Percentiles rank a stretch among this genome's conserved stretches.
These are phyloP conservation scores for Lasiosphaeria miniovina DNA, from an alignment of 495 filamentous ascomycete species.

Conservation along the genomic window DNA sequence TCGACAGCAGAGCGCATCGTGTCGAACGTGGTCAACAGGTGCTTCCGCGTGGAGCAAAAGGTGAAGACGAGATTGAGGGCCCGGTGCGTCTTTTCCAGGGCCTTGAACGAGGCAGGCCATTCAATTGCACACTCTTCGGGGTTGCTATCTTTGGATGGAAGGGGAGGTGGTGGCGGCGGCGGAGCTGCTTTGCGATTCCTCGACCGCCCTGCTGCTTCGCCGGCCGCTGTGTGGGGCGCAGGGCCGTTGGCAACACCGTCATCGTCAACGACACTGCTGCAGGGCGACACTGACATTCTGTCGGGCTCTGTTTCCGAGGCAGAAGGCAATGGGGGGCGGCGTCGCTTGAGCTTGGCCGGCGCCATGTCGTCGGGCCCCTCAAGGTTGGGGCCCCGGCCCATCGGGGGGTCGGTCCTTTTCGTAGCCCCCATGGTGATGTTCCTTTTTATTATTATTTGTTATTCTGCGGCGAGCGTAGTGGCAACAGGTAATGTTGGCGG, in stretches of 20 bases:
- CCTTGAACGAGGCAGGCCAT: slow-evolving; percentile 74
- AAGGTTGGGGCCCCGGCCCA: not conserved
- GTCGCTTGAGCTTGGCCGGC: slow-evolving; percentile 16
- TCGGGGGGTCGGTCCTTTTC: not conserved
- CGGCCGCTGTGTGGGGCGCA: not conserved
- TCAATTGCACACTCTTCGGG: slow-evolving; percentile 26
- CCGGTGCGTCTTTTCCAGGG: slow-evolving; percentile 71
- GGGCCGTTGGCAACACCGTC: not conserved
- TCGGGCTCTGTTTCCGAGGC: not conserved
- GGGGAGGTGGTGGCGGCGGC: not conserved
- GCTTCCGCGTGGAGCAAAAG: slow-evolving; percentile 89
- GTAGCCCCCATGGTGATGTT: not conserved
- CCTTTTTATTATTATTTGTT: too few relatives aligned
- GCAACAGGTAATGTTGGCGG: too few relatives aligned
- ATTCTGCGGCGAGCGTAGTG: too few relatives aligned
- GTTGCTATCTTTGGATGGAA: not conserved
- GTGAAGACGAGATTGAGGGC: slow-evolving; percentile 92
- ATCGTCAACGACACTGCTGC: not conserved
- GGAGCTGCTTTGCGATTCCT: slow-evolving; percentile 10
- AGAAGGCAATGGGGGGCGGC: not conserved
- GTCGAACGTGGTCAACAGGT: slow-evolving; percentile 85
- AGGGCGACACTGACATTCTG: not conserved
- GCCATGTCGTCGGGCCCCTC: not conserved
- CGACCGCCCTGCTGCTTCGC: not conserved
- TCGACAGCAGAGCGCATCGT: slow-evolving; percentile 84